phyloP scores from a whole-genome alignment of 2,329 filamentous ascomycete genomes.

The Cladosporium sp. region DNA sequence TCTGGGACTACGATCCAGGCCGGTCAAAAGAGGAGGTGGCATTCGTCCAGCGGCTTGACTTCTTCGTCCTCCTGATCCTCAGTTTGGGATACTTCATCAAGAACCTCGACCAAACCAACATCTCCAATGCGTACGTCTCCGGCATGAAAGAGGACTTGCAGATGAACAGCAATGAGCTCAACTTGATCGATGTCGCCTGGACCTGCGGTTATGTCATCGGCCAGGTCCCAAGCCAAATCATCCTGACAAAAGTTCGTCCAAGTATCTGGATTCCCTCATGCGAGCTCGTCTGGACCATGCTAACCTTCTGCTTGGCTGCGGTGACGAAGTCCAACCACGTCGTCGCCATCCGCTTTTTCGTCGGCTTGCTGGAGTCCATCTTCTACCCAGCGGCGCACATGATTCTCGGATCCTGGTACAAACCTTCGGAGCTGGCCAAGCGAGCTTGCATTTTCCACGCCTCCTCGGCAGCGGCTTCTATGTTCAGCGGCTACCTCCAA shows the following conservation, averaged over 20 bases:
- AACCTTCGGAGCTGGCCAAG: constrained; percentile 49
- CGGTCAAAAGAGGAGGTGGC: constrained; percentile 22
- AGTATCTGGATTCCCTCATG: constrained; percentile 46
- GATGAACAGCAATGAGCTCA: constrained; percentile 52
- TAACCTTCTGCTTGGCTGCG: constrained; percentile 44
- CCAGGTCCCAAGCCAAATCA: constrained; percentile 43
- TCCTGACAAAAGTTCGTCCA: constrained; percentile 47
- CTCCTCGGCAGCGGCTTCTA: constrained; percentile 41
- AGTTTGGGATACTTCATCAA: constrained; percentile 47
- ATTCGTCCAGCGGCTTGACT: constrained; percentile 25
- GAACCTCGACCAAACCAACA: constrained; percentile 36
- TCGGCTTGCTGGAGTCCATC: constrained; percentile 47
- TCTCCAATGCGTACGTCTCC: constrained; percentile 45
- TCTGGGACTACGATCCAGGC: constrained; percentile 29
- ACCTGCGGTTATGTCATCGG: constrained; percentile 51
- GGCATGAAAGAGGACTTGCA: constrained; percentile 52
- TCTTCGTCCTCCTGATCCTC: constrained; percentile 23
- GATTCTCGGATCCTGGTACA: constrained; percentile 48
- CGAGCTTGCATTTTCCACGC: constrained; percentile 51
- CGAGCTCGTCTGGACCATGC: constrained; percentile 47
- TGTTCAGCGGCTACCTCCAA: constrained; percentile 54
- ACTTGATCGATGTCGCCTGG: constrained; percentile 55
- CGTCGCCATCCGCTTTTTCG: constrained; percentile 47
- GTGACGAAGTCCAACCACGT: constrained; percentile 42
- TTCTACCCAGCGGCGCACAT: constrained; percentile 53